Evolutionary conservation across 306 rosid species (phyloP).

Genomic region (Gastrolobium villosum): DNA sequence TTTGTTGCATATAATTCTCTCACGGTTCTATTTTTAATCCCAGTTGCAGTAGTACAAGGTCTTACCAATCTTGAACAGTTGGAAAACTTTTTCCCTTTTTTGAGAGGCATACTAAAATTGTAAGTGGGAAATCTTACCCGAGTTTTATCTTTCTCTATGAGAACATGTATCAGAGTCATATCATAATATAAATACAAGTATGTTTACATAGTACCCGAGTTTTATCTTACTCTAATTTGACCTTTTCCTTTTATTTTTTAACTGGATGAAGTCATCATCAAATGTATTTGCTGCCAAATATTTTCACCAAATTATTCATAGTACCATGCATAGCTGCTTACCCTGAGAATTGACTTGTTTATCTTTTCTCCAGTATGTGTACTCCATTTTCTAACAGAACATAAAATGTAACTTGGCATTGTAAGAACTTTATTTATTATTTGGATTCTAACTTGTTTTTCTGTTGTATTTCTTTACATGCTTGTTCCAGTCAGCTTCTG

Average conservation of each 20-base stretch:
- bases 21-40: constrained; percentile 75
- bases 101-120: constrained; percentile 66
- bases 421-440: no score
- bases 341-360: background rate
- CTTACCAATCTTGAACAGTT: constrained; percentile 78
- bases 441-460: no score
- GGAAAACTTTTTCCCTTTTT: constrained; percentile 76
- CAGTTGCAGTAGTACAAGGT: constrained; percentile 84
- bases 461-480: no score
- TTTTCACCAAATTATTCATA: background rate
- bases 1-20: constrained; percentile 61
- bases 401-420: no score
- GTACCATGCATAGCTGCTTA: background rate
- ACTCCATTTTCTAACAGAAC: no score
- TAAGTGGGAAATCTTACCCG: constrained; percentile 57
- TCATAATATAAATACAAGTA: background rate
- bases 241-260: no score
- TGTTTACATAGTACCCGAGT: no score
- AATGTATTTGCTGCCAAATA: background rate
- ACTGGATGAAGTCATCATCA: background rate
- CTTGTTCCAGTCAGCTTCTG: no score
- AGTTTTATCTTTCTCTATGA: constrained; percentile 30
- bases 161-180: background rate
- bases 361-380: constrained; percentile 20
- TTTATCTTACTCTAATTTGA: no score